Percentiles rank a stretch among this genome's conserved stretches.
Conservation (phyloP, 371 early-diverging fungal species). For the Actinomucor elegans region DNA sequence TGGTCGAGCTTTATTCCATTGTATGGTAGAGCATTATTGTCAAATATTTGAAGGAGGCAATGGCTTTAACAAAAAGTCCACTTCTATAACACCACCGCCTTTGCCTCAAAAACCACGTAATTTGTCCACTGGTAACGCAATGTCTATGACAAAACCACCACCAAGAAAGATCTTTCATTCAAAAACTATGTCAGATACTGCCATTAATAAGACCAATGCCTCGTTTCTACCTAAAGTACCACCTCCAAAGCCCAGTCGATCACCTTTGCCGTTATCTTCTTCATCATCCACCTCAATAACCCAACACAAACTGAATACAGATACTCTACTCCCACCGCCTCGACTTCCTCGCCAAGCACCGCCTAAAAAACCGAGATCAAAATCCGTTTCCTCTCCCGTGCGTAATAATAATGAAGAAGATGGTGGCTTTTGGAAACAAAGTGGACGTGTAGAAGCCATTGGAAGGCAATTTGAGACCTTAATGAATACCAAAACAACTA, state of each 20-base stretch:
- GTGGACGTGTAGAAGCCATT: constrained; percentile 20
- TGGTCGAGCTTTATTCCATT: constrained; percentile 67
- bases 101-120: constrained; percentile 39
- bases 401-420: neutral
- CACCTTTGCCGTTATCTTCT: constrained; percentile 2
- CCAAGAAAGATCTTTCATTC: constrained; percentile 12
- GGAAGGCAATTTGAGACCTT: constrained; percentile 25
- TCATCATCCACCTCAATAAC: no score
- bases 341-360: constrained; percentile 7
- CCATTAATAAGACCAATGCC: neutral
- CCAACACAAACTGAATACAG: neutral
- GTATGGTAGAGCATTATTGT: constrained; percentile 41
- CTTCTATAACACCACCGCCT: constrained; percentile 25
- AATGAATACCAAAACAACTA: constrained; percentile 12
- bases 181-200: constrained; percentile 35
- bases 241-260: constrained; percentile 34
- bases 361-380: constrained; percentile 30
- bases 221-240: constrained; percentile 10
- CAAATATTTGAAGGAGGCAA: constrained; percentile 15
- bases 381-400: constrained; percentile 29
- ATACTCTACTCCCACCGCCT: neutral
- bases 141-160: neutral
- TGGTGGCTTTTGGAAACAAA: constrained; percentile 6
- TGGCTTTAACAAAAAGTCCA: constrained; percentile 6
- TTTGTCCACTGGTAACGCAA: neutral